Conservation (phyloP, 768 basidiomycete species). For the Boletellus emodensis region DNA sequence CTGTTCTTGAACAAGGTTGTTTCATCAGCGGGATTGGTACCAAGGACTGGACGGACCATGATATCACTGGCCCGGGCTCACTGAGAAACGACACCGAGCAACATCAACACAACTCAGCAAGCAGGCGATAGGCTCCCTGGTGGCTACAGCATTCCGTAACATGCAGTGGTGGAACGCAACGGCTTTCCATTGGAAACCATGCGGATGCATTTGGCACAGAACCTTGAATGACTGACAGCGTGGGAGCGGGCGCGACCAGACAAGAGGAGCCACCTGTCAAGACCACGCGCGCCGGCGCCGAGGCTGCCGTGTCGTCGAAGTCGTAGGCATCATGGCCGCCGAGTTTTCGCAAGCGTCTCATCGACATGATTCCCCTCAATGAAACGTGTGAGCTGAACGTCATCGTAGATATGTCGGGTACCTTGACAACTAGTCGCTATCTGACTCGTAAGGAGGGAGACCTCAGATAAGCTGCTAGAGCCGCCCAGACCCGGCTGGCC, state of each 20-base stretch:
- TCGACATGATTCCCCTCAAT: too few relatives aligned
- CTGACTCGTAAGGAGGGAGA: too few relatives aligned
- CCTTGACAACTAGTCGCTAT: too few relatives aligned
- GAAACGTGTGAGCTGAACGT: too few relatives aligned
- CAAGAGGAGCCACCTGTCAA: too few relatives aligned
- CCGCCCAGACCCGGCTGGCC: too few relatives aligned
- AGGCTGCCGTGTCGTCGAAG: too few relatives aligned
- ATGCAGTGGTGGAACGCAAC: not conserved
- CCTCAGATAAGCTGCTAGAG: too few relatives aligned
- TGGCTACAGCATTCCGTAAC: not conserved
- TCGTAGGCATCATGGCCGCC: not conserved
- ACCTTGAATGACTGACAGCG: not conserved
- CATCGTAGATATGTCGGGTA: too few relatives aligned
- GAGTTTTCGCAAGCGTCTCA: not conserved
- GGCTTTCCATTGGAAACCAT: too few relatives aligned
- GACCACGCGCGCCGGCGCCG: too few relatives aligned
- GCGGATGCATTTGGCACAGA: not conserved
- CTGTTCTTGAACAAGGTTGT: not conserved
- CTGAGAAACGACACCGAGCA: not conserved
- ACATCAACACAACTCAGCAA: not conserved
- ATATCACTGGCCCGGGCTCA: not conserved
- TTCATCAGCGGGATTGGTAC: not conserved
- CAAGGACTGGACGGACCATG: not conserved
- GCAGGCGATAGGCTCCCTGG: not conserved
- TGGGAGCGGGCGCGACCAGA: not conserved